A percentile compares a stretch with the other conserved stretches of the same genome.
phyloP scores from a whole-genome alignment of 306 rosid genomes.

The Citrullus colocynthis region DNA sequence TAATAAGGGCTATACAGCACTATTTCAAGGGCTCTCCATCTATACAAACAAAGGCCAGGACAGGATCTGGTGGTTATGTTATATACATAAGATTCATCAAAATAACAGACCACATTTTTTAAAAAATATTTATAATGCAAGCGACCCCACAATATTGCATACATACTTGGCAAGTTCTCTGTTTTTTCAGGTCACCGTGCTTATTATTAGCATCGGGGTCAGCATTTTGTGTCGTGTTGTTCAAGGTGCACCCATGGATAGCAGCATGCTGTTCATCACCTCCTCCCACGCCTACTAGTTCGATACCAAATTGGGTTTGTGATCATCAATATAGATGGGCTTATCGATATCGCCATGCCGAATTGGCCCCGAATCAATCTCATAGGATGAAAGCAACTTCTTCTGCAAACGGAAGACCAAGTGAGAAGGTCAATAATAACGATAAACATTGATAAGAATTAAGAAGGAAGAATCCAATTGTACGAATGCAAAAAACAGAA shows the following conservation, averaged over 20 bases:
- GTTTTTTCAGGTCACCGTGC: not conserved
- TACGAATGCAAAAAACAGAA: not conserved
- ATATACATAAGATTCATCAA: not conserved
- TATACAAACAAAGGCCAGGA: constrained; percentile 2
- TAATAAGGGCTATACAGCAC: constrained; percentile 8
- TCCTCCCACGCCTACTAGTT: not conserved
- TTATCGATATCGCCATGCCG: constrained; percentile 18
- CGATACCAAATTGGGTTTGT: not conserved
- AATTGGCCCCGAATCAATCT: constrained; percentile 28
- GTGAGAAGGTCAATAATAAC: not conserved
- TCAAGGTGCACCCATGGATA: not conserved
- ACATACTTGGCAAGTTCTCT: not conserved
- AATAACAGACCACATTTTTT: not conserved
- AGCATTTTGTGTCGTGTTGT: not conserved
- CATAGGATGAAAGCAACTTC: constrained; percentile 59
- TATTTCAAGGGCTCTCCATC: constrained; percentile 5
- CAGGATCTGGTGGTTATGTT: not conserved
- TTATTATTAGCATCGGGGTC: not conserved
- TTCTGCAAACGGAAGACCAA: constrained; percentile 25
- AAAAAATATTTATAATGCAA: not conserved
- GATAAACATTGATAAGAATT: not conserved
- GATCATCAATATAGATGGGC: constrained; percentile 10
- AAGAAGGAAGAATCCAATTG: not conserved
- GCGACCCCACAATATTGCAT: not conserved
- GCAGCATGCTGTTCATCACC: not conserved